phyloP scores from a whole-genome alignment of 2,329 filamentous ascomycete species.

The Mariannaea elegans region DNA sequence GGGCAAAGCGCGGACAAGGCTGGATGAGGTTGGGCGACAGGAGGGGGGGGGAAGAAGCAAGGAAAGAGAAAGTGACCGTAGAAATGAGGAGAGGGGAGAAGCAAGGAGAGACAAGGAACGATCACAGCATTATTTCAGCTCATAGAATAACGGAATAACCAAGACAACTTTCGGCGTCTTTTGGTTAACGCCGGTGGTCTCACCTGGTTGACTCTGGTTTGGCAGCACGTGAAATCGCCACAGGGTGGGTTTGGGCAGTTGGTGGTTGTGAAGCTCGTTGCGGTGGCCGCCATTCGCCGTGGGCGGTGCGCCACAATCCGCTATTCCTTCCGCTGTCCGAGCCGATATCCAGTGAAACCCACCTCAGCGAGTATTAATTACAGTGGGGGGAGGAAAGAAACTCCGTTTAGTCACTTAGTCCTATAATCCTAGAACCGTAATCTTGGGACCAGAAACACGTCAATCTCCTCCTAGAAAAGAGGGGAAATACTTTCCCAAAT shows the following conservation, averaged over 20 bases:
- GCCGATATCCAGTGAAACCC: too few species aligned
- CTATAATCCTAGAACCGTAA: too few species aligned
- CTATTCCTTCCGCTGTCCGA: slow-evolving; percentile 1
- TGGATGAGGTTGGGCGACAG: slow-evolving; percentile 4
- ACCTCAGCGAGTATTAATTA: too few species aligned
- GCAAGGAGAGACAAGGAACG: slow-evolving; percentile 26
- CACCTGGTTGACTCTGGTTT: slow-evolving; percentile 33
- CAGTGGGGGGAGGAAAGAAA: too few species aligned
- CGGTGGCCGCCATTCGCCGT: not conserved
- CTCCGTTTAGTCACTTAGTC: too few species aligned
- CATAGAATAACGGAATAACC: slow-evolving; percentile 27
- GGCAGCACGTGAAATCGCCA: slow-evolving; percentile 45
- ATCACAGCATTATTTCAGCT: slow-evolving; percentile 35
- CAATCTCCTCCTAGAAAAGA: too few species aligned
- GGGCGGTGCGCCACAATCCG: not conserved
- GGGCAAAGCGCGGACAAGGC: slow-evolving; percentile 20
- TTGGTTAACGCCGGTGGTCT: slow-evolving; percentile 38
- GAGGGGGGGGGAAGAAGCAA: slow-evolving; percentile 15
- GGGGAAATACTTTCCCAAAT: too few species aligned
- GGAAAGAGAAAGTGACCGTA: slow-evolving; percentile 19
- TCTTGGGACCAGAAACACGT: too few species aligned
- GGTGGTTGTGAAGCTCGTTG: slow-evolving; percentile 28
- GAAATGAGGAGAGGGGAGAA: not conserved
- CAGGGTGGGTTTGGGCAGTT: slow-evolving; percentile 12
- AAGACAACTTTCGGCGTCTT: slow-evolving; percentile 34